phyloP scores from a whole-genome alignment of 1,284 basidiomycete genomes.

The Golubevia sp. region DNA sequence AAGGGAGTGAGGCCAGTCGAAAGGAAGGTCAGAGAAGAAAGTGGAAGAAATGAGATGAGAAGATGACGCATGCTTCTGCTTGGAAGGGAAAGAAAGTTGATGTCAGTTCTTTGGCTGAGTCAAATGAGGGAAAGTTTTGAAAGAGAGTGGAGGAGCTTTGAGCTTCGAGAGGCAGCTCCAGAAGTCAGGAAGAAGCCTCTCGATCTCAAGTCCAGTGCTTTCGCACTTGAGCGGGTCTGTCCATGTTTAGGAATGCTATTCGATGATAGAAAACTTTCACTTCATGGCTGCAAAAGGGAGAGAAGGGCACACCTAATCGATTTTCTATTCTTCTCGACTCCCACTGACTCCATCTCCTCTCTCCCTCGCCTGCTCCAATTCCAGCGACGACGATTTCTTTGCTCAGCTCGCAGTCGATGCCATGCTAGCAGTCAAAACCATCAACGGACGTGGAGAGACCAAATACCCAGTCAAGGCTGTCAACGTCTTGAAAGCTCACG shows the following conservation, averaged over 20 bases:
- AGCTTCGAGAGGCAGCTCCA: no score
- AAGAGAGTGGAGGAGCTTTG: no score
- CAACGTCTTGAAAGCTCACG: constrained; percentile 98
- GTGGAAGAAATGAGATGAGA: background rate
- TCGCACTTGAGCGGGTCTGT: no score
- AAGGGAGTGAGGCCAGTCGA: background rate
- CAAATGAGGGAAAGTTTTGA: no score
- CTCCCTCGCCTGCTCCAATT: constrained; percentile 7
- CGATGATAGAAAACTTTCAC: no score
- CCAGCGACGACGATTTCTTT: constrained; percentile 94
- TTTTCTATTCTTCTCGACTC: no score
- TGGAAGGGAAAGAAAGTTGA: no score
- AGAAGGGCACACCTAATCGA: constrained; percentile 8
- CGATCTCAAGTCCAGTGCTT: no score
- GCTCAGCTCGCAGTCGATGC: constrained; percentile 98
- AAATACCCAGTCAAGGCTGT: constrained; percentile 99
- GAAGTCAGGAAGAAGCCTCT: no score
- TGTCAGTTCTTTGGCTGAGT: no score
- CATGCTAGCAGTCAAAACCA: constrained; percentile 95
- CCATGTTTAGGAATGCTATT: no score
- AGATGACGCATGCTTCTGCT: background rate
- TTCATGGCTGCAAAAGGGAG: no score
- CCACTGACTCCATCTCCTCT: constrained; percentile 7
- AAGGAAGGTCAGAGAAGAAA: background rate
- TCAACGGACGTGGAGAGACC: constrained; percentile 91